A percentile compares a stretch with the other conserved stretches of the same genome.
Conservation (phyloP, 176 grass and related monocot species). For the Raddia distichophylla region DNA sequence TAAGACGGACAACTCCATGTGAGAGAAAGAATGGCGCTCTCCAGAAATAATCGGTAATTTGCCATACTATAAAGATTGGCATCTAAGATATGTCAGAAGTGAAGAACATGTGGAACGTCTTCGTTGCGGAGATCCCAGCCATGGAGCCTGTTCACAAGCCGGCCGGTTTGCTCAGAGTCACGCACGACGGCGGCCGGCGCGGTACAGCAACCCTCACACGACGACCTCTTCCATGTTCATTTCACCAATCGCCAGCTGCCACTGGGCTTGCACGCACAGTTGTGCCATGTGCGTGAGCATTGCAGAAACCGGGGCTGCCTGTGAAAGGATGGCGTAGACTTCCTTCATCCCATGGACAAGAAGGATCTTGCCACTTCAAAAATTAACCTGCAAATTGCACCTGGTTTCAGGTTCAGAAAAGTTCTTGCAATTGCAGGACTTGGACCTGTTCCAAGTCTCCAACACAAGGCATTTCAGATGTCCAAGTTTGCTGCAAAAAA, state of each 20-base stretch:
- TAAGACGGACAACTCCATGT: too few species aligned
- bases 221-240: neutral
- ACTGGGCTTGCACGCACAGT: too few species aligned
- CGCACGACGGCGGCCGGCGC: neutral
- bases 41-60: too few species aligned
- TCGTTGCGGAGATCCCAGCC: neutral
- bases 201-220: neutral
- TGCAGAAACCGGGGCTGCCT: neutral
- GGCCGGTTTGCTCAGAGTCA: neutral
- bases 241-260: neutral
- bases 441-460: conserved; percentile 39
- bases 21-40: too few species aligned
- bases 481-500: conserved; percentile 12
- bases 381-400: neutral
- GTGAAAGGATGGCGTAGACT: conserved; percentile 17
- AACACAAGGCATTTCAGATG: conserved; percentile 8
- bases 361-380: neutral
- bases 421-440: neutral
- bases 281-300: neutral
- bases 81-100: too few species aligned
- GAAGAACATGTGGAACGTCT: neutral
- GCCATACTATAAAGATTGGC: too few species aligned
- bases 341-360: neutral
- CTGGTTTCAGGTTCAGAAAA: neutral
- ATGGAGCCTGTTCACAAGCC: neutral